A percentile compares a stretch with the other conserved stretches of the same genome.
phyloP scores from a whole-genome alignment of 2,329 filamentous ascomycete genomes.

The Esteya vermicola region DNA sequence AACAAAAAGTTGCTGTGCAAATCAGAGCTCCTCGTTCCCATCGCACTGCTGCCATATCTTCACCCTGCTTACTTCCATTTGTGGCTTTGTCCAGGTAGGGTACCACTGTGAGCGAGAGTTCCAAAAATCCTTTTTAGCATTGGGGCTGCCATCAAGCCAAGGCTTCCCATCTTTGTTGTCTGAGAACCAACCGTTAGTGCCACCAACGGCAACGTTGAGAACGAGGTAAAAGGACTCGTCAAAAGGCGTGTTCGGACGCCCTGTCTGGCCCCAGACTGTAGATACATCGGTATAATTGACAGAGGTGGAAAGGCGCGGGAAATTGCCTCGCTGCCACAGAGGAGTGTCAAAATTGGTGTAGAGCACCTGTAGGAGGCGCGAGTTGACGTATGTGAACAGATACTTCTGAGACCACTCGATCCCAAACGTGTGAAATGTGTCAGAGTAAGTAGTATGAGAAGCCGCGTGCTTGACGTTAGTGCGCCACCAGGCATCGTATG shows the following conservation, averaged over 20 bases:
- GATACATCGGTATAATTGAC: conserved; percentile 50
- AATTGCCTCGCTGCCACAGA: conserved; percentile 55
- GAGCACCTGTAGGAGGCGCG: conserved; percentile 62
- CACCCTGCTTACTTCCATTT: conserved; percentile 56
- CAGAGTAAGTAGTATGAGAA: conserved; percentile 59
- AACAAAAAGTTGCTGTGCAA: neutral
- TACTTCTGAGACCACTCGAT: conserved; percentile 83
- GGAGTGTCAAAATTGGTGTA: conserved; percentile 60
- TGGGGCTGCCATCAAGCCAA: conserved; percentile 56
- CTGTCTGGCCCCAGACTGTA: conserved; percentile 51
- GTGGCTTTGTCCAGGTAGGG: conserved; percentile 55
- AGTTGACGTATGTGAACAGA: conserved; percentile 75
- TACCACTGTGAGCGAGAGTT: conserved; percentile 48
- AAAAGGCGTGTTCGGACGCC: conserved; percentile 52
- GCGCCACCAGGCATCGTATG: conserved; percentile 68
- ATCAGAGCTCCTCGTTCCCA: conserved; percentile 37
- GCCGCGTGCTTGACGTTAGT: conserved; percentile 66
- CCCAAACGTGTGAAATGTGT: conserved; percentile 61
- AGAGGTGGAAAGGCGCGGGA: conserved; percentile 38
- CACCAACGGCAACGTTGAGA: conserved; percentile 61
- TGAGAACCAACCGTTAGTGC: conserved; percentile 72
- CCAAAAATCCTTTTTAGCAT: conserved; percentile 67
- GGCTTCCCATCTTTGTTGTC: conserved; percentile 61
- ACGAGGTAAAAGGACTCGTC: conserved; percentile 66
- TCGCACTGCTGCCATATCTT: conserved; percentile 58